Evolutionary conservation across 2,329 filamentous ascomycete genomes (phyloP), one percentile per base, ranked within the genome.

Genomic region (Epicoccum sorghinum): DNA sequence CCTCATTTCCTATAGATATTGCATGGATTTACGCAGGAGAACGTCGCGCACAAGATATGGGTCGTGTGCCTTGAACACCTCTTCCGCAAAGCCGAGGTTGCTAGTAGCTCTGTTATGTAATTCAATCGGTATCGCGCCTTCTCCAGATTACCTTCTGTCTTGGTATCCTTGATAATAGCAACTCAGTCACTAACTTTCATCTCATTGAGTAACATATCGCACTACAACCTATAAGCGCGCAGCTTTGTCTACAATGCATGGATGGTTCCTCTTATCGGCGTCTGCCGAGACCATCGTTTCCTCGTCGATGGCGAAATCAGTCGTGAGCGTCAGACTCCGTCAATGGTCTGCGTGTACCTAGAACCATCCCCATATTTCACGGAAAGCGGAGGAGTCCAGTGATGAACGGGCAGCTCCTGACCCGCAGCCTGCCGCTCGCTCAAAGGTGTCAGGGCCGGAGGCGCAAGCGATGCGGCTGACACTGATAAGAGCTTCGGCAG

Each of bases 401-500:
- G 22, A 18, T 29, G 33, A 27, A n/a, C 45, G 46, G 46, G n/a
- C 23, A 37, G 25, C 24, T 55, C 52, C 41, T 55, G 42, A 29
- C 30, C 46, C 46, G 46, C 52, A 42, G 14, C 13, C 7, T 42
- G 52, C 41, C 47, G 52, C 18, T 36, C 7, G 41, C 18, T 36
- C 7, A 36, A 23, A 27, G 13, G 27, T 18, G 22, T 36, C 29
- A 24, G 7, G 24, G n/a, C 29, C 37, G 52, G 46, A 55, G 41
- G 42, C 50, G 46, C 32, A 35, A 30, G 27, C 23, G 40, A 45
- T 29, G 25, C 14, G n/a, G 24, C 46, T 41, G 37, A 50, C 24
- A 13, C 46, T 42, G 52, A 55, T 55, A 55, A 55, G 52, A 46
- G 42, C 23, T 18, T 55, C 52, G 52, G 52, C 52, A 55, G 46